These are phyloP conservation scores for Hydnomerulius pinastri DNA, from an alignment of 768 basidiomycete species.

Conservation along the genomic window DNA sequence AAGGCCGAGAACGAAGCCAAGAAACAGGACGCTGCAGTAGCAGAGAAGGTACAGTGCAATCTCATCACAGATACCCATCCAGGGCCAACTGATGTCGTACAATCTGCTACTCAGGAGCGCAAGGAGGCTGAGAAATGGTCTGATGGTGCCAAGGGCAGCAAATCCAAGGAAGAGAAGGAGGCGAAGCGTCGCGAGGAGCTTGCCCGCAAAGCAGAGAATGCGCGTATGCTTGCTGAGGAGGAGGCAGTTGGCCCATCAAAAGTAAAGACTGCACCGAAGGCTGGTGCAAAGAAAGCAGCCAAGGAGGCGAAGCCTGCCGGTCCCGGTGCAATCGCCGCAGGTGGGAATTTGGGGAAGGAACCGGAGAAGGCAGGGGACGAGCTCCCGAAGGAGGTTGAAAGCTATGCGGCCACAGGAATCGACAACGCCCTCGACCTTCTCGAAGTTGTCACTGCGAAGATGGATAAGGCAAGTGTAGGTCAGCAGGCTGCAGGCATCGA, in stretches of 20 bases:
- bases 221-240: slow-evolving; percentile 85
- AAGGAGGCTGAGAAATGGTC: slow-evolving; percentile 71
- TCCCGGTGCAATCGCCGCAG: slow-evolving; percentile 84
- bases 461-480: slow-evolving; percentile 90
- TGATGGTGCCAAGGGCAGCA: slow-evolving; percentile 66
- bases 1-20: slow-evolving; percentile 90
- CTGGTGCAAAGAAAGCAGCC: slow-evolving; percentile 55
- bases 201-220: slow-evolving; percentile 85
- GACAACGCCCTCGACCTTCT: slow-evolving; percentile 90
- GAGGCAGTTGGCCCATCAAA: slow-evolving; percentile 63
- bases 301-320: slow-evolving; percentile 66
- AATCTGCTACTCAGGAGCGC: slow-evolving; percentile 52
- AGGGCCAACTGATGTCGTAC: slow-evolving; percentile 4
- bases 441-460: slow-evolving; percentile 87
- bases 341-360: slow-evolving; percentile 44
- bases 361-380: slow-evolving; percentile 28
- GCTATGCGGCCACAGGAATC: slow-evolving; percentile 81
- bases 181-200: slow-evolving; percentile 80
- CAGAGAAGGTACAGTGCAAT: slow-evolving; percentile 57
- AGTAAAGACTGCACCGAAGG: slow-evolving; percentile 64
- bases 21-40: slow-evolving; percentile 64
- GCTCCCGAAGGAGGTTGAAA: slow-evolving; percentile 52
- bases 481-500: slow-evolving; percentile 86
- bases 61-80: neutral
- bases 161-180: slow-evolving; percentile 72